Percentiles rank a stretch among this genome's conserved stretches.
Evolutionary conservation across 306 rosid species (phyloP).

Genomic region (Citrullus mucosospermus): DNA sequence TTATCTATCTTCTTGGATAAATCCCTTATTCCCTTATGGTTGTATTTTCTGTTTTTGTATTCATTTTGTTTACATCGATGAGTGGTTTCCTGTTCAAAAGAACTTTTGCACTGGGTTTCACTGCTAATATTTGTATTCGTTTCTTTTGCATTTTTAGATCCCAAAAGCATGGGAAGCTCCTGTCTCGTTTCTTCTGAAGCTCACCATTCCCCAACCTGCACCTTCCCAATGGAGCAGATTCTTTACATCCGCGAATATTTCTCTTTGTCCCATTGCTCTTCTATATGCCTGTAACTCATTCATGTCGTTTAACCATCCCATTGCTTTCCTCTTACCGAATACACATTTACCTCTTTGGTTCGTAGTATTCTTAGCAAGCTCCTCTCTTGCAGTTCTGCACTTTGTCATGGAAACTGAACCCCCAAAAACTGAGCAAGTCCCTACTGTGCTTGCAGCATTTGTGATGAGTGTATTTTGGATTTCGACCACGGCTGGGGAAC

Average conservation of each 20-base stretch:
- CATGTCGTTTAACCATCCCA: constrained; percentile 52
- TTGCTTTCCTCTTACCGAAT: constrained; percentile 70
- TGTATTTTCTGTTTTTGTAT: no score
- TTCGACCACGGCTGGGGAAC: constrained; percentile 78
- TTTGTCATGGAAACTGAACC: constrained; percentile 55
- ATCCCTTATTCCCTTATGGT: no score
- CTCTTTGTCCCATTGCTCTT: constrained; percentile 65
- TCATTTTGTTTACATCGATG: no score
- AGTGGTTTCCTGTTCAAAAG: no score
- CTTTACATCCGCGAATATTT: constrained; percentile 69
- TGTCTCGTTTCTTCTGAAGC: constrained; percentile 49
- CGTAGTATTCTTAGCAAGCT: constrained; percentile 55
- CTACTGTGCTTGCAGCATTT: constrained; percentile 61
- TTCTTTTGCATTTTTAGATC: constrained; percentile 29
- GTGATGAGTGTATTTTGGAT: constrained; percentile 96
- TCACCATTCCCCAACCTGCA: constrained; percentile 69
- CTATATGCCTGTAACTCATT: constrained; percentile 69
- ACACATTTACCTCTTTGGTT: constrained; percentile 76
- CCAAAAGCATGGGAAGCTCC: constrained; percentile 60
- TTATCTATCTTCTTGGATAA: no score
- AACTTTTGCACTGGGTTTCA: neutral
- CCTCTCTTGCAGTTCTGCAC: constrained; percentile 75
- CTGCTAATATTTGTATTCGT: neutral
- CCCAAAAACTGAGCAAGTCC: constrained; percentile 71
- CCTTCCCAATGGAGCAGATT: constrained; percentile 83